A percentile compares a stretch with the other conserved stretches of the same genome.
Conservation (phyloP, 257 asterid genomes). For the Haberlea rhodopensis region DNA sequence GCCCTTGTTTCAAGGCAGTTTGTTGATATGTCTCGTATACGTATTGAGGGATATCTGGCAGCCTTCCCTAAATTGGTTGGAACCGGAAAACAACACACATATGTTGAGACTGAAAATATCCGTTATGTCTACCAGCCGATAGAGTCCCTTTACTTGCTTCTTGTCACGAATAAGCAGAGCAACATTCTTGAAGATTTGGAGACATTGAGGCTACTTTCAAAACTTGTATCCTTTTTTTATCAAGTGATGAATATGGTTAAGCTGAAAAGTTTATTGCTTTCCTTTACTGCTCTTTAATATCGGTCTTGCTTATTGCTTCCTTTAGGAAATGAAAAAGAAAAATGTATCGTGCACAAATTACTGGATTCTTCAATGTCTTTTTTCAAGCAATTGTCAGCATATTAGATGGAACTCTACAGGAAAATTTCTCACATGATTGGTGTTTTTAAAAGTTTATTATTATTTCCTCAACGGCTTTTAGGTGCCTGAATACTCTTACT, state of each 20-base stretch:
- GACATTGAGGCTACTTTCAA: constrained; percentile 84
- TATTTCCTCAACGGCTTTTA: constrained; percentile 49
- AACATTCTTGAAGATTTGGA: constrained; percentile 93
- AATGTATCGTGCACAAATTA: constrained; percentile 1
- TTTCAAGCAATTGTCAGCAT: not conserved
- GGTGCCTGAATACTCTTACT: constrained; percentile 90
- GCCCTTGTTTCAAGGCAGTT: constrained; percentile 94
- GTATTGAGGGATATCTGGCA: constrained; percentile 96
- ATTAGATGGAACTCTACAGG: not conserved
- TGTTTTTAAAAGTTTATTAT: constrained; percentile 8
- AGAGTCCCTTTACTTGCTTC: constrained; percentile 82
- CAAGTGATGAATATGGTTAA: constrained; percentile 12
- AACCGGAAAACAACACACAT: constrained; percentile 88
- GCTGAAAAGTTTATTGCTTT: not conserved
- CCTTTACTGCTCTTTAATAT: constrained; percentile 18
- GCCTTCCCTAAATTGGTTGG: constrained; percentile 95
- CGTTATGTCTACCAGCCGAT: constrained; percentile 95
- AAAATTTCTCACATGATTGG: not conserved
- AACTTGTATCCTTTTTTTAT: constrained; percentile 69
- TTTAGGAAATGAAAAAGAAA: constrained; percentile 6
- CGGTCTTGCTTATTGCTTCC: constrained; percentile 21
- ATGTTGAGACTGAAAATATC: constrained; percentile 87
- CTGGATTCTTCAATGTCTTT: not conserved
- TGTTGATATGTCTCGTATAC: constrained; percentile 92
- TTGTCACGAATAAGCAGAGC: constrained; percentile 93